phyloP scores from a whole-genome alignment of 2,329 filamentous ascomycete species.

The Aspergillus floridensis region DNA sequence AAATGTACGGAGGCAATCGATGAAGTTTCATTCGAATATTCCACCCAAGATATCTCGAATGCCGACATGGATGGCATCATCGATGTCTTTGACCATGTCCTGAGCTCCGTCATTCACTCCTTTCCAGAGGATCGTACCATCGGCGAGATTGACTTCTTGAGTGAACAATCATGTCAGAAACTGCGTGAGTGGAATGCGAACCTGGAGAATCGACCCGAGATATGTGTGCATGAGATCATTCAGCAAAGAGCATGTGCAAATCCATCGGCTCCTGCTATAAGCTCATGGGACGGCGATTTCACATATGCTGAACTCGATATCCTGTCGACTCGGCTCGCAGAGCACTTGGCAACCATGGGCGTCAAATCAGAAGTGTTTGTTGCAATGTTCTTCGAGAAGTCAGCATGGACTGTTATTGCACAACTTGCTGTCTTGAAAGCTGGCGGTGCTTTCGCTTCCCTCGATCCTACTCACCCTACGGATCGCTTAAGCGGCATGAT shows the following conservation, averaged over 20 bases:
- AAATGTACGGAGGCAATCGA: constrained; percentile 34
- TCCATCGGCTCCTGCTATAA: constrained; percentile 30
- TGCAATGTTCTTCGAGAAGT: constrained; percentile 45
- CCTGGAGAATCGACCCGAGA: constrained; percentile 28
- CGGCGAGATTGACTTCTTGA: constrained; percentile 31
- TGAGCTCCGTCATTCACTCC: constrained; percentile 27
- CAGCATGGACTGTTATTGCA: constrained; percentile 43
- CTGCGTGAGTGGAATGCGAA: constrained; percentile 35
- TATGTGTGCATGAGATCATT: constrained; percentile 39
- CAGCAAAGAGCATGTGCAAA: constrained; percentile 28
- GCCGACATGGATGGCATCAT: constrained; percentile 31
- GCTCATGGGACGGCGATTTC: constrained; percentile 38
- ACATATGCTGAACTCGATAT: constrained; percentile 39
- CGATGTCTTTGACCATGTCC: constrained; percentile 33
- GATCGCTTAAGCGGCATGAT: constrained; percentile 36
- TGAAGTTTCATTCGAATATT: constrained; percentile 52
- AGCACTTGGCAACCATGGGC: constrained; percentile 37
- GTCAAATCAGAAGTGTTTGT: constrained; percentile 41
- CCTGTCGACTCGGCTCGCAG: constrained; percentile 37
- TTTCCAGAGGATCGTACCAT: constrained; percentile 17
- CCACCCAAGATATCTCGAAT: constrained; percentile 51
- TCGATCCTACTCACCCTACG: constrained; percentile 42
- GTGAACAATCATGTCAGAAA: constrained; percentile 30
- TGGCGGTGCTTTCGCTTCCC: constrained; percentile 43
- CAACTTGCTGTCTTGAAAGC: constrained; percentile 43